A percentile compares a stretch with the other conserved stretches of the same genome.
Conservation (phyloP, 139 green algal genomes). For the Micractinium conductrix region DNA sequence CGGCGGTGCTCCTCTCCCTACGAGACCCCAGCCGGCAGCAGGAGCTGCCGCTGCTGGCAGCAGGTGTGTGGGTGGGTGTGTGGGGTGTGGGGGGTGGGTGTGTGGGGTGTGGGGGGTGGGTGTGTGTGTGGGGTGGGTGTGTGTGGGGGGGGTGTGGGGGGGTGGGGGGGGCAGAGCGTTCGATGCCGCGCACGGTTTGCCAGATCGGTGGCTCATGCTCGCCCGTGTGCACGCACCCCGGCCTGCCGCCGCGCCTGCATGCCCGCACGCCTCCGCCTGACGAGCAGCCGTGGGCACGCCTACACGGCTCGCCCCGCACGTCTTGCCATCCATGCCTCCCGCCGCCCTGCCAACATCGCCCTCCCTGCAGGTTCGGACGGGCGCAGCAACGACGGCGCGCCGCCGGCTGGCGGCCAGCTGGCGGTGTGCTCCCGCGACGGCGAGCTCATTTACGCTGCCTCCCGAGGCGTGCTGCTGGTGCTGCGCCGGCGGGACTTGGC, state of each 20-base stretch:
- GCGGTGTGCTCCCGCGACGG: conserved; percentile 8
- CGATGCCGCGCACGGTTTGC: too few species aligned
- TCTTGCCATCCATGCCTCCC: too few species aligned
- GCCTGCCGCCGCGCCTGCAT: background rate
- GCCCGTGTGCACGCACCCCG: background rate
- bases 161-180: too few species aligned
- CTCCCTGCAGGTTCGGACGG: background rate
- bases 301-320: too few species aligned
- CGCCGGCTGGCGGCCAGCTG: conserved; percentile 7
- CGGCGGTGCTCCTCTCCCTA: conserved; percentile 13
- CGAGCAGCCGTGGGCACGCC: too few species aligned
- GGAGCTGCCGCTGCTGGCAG: background rate
- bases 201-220: too few species aligned
- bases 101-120: background rate
- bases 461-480: conserved; percentile 60
- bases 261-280: background rate
- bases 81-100: background rate
- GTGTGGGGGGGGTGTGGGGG: too few species aligned
- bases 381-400: background rate
- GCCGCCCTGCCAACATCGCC: background rate
- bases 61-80: background rate
- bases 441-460: conserved; percentile 4
- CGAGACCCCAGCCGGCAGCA: background rate
- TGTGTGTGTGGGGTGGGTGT: background rate
- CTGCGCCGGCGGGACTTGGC: conserved; percentile 59